phyloP scores from a whole-genome alignment of 805 yeast species.

The Nakazawaea pomicola region DNA sequence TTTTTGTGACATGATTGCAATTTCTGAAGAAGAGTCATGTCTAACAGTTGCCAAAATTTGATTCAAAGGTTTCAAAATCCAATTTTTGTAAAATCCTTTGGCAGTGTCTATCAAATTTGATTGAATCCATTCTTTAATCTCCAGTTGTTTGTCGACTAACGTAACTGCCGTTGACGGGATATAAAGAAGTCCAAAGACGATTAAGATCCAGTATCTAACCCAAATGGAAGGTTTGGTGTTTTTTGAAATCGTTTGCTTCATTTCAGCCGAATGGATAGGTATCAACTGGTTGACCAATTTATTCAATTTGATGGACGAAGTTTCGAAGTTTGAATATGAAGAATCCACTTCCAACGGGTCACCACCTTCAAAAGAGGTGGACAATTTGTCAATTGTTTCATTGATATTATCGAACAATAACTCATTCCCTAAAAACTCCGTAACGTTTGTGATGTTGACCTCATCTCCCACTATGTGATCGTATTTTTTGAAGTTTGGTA shows the following conservation, averaged over 20 bases:
- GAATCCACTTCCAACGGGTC: slow-evolving; percentile 3
- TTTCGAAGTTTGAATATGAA: slow-evolving; percentile 1
- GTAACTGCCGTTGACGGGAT: slow-evolving; percentile 47
- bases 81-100: slow-evolving; percentile 66
- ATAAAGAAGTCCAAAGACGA: slow-evolving; percentile 34
- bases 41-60: slow-evolving; percentile 76
- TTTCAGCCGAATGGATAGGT: slow-evolving; percentile 4
- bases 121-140: slow-evolving; percentile 51
- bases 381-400: slow-evolving; percentile 9
- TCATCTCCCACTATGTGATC: slow-evolving; percentile 1
- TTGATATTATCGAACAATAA: neutral
- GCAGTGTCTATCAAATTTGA: slow-evolving; percentile 60
- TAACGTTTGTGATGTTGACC: neutral
- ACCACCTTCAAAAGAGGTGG: slow-evolving; percentile 5
- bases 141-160: slow-evolving; percentile 45
- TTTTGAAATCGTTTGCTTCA: slow-evolving; percentile 1
- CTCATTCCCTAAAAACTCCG: slow-evolving; percentile 5
- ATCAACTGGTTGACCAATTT: slow-evolving; percentile 3
- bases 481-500: slow-evolving; percentile 23
- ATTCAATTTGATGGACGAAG: slow-evolving; percentile 8
- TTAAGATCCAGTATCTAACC: slow-evolving; percentile 55
- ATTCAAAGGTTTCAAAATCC: slow-evolving; percentile 75
- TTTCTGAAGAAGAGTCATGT: slow-evolving; percentile 69
- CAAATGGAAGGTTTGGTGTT: slow-evolving; percentile 34
- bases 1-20: slow-evolving; percentile 75